Base-by-base conservation (phyloP, 768 basidiomycete species). In the Cystofilobasidium capitatum region DNA sequence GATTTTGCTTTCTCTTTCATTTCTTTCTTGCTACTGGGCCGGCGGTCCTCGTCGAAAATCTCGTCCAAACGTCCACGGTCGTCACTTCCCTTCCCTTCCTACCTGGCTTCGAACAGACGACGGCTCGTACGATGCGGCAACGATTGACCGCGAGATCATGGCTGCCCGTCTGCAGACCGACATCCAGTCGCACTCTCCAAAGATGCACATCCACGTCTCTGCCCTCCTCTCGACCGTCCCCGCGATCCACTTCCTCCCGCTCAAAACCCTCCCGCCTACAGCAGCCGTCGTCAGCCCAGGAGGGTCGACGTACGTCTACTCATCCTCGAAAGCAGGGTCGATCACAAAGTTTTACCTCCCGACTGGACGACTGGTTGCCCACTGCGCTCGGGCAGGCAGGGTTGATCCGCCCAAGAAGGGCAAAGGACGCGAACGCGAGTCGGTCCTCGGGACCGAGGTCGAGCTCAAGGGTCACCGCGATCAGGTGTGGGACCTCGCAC, bases 41-140 rank as follows among this genome's bases (percentile, higher is more conserved):
- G 26, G 33, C 54, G 37, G 45, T 33, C 3, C 16, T 20, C 37
- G 33, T 61, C 14, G 24, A 60, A 33, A 59, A n/a, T n/a, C 14
- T 24, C 8, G 20, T 22, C 29, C 37, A 5, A 5, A 2, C 26
- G 37, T 0, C 9, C 54, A 35, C n/a, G n/a, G n/a, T n/a, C 24
- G 2, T 36, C 60, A 36, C 49, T 71, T 24, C 64, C 3, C 12
- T 47, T 9, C 6, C 24, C 7, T 3, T 35, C 3, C 36, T 57
- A 63, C 24, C 35, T n/a, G n/a, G n/a, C n/a, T n/a, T n/a, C n/a
- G n/a, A n/a, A 54, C 24, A 84, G 90, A 86, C 67, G 92, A 92
- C 31, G 89, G 88, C 39, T 91, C 91, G 70, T 92, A 86, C 70
- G 94, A 99, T 75, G 96, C 96, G 6, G 92, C 89, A 1, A 93